Evolutionary conservation across 2,329 filamentous ascomycete genomes (phyloP), one percentile per base, ranked within the genome.

Genomic region (Xylaria sp.): DNA sequence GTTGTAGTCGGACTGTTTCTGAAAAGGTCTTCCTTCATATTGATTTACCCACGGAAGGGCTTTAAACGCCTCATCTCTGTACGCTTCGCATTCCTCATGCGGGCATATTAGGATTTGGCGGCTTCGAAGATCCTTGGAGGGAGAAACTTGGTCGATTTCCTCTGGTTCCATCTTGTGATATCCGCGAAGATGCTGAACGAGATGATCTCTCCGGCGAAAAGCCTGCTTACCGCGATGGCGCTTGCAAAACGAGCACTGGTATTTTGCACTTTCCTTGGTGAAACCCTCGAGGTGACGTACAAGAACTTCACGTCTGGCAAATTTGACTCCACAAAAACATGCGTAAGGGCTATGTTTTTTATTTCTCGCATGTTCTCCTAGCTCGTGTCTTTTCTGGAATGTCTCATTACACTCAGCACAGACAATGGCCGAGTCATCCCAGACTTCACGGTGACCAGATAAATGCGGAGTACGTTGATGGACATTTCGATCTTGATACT

Each of bases 151-250:
- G 0, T 52, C 5, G 12, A 72, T 62, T 20, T 71, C 62, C 10
- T 71, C 70, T 0, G 53, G 53, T 1, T 78, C 74, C 15, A 78
- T 75, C 43, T 78, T 76, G 68, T 82, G 80, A 55, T 80, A 81
- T 0, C 76, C 75, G 1, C 70, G 72, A 20, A 81, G 68, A 63
- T 82, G 81, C 32, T 82, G 80, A 4, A 70, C 66, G 0, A 82
- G 70, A 60, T 82, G 80, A 57, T 82, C 80, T 6, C 69, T 74
- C n/a, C 80, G 76, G 30, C 72, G 75, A 63, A 82, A 82, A 0
- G 76, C 77, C 6, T 77, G 60, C 2, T 69, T 67, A 2, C 77
- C 78, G n/a, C 74, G 75, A 57, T 80, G 72, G 18, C 66, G 74
- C 55, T 72, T 78, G 69, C 80, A 81, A 45, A 75, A 74, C 0